These are phyloP conservation scores for Dalechampia spathulata DNA, from an alignment of 441 rosid species.

Conservation along the genomic window DNA sequence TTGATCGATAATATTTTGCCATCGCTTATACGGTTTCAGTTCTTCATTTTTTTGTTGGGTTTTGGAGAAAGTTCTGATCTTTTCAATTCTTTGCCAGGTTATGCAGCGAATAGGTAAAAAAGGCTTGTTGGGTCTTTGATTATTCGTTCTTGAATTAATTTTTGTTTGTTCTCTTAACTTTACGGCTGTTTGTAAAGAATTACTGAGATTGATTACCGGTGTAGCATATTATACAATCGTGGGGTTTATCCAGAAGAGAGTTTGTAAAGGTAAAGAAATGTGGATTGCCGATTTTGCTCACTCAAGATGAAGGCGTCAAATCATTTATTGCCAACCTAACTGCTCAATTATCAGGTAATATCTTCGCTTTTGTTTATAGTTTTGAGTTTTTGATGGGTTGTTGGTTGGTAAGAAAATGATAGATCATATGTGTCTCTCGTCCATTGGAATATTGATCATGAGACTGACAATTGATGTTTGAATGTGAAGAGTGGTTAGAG, in stretches of 20 bases:
- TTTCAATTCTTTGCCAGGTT: constrained; percentile 43
- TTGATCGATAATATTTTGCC: background rate
- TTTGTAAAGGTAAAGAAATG: constrained; percentile 83
- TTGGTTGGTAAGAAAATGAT: constrained; percentile 8
- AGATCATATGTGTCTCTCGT: too few species aligned
- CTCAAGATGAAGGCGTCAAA: constrained; percentile 82
- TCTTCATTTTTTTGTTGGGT: background rate
- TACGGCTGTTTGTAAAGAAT: constrained; percentile 6
- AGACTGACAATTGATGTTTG: constrained; percentile 6
- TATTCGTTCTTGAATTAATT: background rate
- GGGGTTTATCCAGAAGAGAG: constrained; percentile 92
- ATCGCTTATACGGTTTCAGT: background rate
- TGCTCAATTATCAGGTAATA: constrained; percentile 68
- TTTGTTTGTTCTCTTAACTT: background rate
- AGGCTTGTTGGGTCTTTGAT: background rate
- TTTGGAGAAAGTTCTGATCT: constrained; percentile 6
- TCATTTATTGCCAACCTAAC: constrained; percentile 60
- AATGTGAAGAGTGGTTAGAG: constrained; percentile 70
- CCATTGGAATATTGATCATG: background rate
- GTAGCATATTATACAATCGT: constrained; percentile 74
- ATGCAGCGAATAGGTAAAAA: constrained; percentile 90
- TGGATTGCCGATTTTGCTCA: constrained; percentile 86
- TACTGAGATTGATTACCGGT: constrained; percentile 12
- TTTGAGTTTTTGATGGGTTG: background rate
- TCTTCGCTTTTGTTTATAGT: background rate